Percentiles rank a stretch among this genome's conserved stretches.
phyloP scores from a whole-genome alignment of 352 stramenopile species.

The Phytophthora crassamura region DNA sequence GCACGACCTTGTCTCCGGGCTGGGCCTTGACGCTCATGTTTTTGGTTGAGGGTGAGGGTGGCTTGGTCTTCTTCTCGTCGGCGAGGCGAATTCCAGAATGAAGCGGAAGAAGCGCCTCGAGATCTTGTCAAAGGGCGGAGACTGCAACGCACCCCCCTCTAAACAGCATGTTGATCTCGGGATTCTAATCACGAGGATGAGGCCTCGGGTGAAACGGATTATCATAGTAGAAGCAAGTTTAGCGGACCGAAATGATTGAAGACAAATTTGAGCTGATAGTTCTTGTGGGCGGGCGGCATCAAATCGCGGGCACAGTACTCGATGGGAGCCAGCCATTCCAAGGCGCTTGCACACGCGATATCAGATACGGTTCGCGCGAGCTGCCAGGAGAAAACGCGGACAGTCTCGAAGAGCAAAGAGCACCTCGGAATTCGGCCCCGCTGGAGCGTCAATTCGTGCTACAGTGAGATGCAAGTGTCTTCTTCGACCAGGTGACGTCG shows the following conservation, averaged over 20 bases:
- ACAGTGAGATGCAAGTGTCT: too few species aligned
- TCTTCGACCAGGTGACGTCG: too few species aligned
- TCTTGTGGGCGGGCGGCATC: conserved; percentile 24
- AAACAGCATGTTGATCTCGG: conserved; percentile 37
- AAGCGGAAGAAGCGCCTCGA: conserved; percentile 9
- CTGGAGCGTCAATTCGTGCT: too few species aligned
- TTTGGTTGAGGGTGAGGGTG: conserved; percentile 18
- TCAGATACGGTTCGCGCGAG: conserved; percentile 8
- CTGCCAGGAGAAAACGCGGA: neutral
- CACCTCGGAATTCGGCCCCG: conserved; percentile 7
- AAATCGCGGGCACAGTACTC: conserved; percentile 21
- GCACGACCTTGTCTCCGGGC: conserved; percentile 92
- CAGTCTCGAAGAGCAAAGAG: neutral
- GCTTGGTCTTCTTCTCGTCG: conserved; percentile 18
- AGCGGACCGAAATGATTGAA: conserved; percentile 4
- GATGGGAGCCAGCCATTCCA: conserved; percentile 28
- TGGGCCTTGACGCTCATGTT: conserved; percentile 79
- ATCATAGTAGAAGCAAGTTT: neutral
- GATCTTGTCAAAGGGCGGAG: conserved; percentile 27
- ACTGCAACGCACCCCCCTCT: conserved; percentile 28
- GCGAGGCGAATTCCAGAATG: conserved; percentile 52
- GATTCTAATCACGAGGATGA: conserved; percentile 37
- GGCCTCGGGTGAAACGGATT: conserved; percentile 23
- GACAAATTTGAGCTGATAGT: conserved; percentile 12
- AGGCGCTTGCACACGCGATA: conserved; percentile 11